phyloP scores from a whole-genome alignment of 768 basidiomycete species.

The Mycena rebaudengoi region DNA sequence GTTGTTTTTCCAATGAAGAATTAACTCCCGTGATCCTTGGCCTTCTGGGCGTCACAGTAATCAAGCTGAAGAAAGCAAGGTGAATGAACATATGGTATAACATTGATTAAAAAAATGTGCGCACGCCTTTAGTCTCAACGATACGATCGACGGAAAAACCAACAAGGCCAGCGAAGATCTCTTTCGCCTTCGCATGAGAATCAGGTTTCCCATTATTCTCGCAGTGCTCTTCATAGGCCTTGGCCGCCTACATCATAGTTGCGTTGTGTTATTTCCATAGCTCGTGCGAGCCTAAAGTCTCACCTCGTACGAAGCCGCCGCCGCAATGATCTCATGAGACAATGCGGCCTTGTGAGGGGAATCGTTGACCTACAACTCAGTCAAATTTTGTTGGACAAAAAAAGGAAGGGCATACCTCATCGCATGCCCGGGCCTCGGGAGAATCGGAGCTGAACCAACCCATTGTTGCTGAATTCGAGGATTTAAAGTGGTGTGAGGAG shows the following conservation, averaged over 20 bases:
- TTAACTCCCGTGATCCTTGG: too few species aligned
- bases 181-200: slow-evolving; percentile 54
- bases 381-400: neutral
- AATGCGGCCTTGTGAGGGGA: slow-evolving; percentile 64
- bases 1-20: too few species aligned
- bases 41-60: too few species aligned
- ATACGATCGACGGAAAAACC: slow-evolving; percentile 52
- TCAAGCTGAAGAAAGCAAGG: too few species aligned
- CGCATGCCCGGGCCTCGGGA: neutral
- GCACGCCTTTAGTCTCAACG: slow-evolving; percentile 59
- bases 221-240: slow-evolving; percentile 59
- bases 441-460: slow-evolving; percentile 14
- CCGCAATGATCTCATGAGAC: slow-evolving; percentile 73
- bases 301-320: slow-evolving; percentile 73
- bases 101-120: too few species aligned
- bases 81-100: too few species aligned
- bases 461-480: too few species aligned
- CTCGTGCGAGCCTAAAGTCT: too few species aligned
- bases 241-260: slow-evolving; percentile 55
- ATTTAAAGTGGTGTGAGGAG: too few species aligned
- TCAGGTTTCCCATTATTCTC: slow-evolving; percentile 47
- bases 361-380: slow-evolving; percentile 26
- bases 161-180: slow-evolving; percentile 51
- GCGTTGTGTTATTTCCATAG: too few species aligned
- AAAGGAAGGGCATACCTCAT: too few species aligned